Evolutionary conservation across 768 basidiomycete genomes (phyloP).

Genomic region (Psilocybe sp.): DNA sequence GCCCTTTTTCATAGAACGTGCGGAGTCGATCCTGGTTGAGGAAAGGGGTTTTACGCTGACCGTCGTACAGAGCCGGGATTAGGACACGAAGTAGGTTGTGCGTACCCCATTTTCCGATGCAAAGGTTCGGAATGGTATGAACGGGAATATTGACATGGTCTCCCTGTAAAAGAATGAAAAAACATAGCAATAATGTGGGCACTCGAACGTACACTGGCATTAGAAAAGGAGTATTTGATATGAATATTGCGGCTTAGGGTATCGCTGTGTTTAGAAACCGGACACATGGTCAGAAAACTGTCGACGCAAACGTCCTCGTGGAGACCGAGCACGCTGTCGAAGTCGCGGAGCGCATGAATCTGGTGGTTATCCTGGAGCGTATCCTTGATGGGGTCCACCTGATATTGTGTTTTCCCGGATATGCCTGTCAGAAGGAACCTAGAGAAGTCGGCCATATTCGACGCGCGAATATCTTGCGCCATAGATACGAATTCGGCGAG

Average conservation of each 20-base stretch:
- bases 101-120: constrained; percentile 17
- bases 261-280: constrained; percentile 12
- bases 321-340: constrained; percentile 21
- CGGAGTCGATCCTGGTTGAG: constrained; percentile 8
- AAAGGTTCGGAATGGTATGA: constrained; percentile 27
- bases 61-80: constrained; percentile 21
- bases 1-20: constrained; percentile 20
- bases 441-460: constrained; percentile 5
- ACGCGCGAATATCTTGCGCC: constrained; percentile 1
- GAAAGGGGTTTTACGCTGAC: neutral
- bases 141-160: constrained; percentile 3
- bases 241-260: constrained; percentile 17
- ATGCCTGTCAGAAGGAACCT: constrained; percentile 16
- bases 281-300: constrained; percentile 7
- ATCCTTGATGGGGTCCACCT: constrained; percentile 15
- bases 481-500: neutral
- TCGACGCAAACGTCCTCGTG: constrained; percentile 7
- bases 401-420: constrained; percentile 3
- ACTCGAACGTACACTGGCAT: constrained; percentile 2
- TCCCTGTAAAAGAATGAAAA: constrained; percentile 4
- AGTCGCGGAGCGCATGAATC: constrained; percentile 11
- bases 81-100: constrained; percentile 20
- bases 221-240: constrained; percentile 8
- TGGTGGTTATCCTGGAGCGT: neutral
- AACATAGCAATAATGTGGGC: neutral